Base-by-base conservation (phyloP, 2,329 filamentous ascomycete genomes). In the Cordyceps farinosa region DNA sequence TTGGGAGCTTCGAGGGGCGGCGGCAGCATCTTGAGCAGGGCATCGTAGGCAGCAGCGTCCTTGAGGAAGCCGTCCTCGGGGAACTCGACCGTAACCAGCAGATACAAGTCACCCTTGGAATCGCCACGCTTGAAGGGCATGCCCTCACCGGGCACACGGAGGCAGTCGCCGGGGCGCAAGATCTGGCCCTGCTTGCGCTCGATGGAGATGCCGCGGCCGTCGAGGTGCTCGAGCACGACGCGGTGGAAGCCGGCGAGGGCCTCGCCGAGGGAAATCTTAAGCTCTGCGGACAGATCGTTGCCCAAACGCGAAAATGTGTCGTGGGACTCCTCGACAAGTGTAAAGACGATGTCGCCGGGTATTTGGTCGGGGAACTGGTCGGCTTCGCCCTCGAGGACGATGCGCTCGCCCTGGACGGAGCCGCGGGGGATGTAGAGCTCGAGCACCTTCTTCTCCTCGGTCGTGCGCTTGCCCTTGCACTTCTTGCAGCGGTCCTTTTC, bases 401-500 rank as follows among this genome's bases (percentile, higher is more conserved):
- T 97, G 68, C 87, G 87, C 72, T 99, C 94, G 67, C 93, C 93
- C 74, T 96, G 88, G 80, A 86, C 86, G 45, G 90, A 90, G 53
- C 94, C 94, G 59, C 90, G 87, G 10, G 94, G 92, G 65, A 99
- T 97, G 79, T 98, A 98, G 59, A 99, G 89, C 78, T 99, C 95
- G 65, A 99, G 82, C 3, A 94, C 90, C 80, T 98, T 99, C 77
- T 91, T 95, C 77, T 95, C 90, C 71, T 92, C 89, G 51, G 87
- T 87, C 15, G 91, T 92, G 66, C 91, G 86, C 76, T 90, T 91
- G 72, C 95, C 95, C 79, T 98, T 98, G 86, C 95, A 99, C 82
- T 95, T 97, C 83, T 96, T 97, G 83, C 95, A 99, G 74, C 92
- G 91, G 73, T 99, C 95, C 82, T 98, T 98, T 73, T 97, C 92